Conservation (phyloP, 768 basidiomycete genomes). For the Pleurotus cornucopiae region DNA sequence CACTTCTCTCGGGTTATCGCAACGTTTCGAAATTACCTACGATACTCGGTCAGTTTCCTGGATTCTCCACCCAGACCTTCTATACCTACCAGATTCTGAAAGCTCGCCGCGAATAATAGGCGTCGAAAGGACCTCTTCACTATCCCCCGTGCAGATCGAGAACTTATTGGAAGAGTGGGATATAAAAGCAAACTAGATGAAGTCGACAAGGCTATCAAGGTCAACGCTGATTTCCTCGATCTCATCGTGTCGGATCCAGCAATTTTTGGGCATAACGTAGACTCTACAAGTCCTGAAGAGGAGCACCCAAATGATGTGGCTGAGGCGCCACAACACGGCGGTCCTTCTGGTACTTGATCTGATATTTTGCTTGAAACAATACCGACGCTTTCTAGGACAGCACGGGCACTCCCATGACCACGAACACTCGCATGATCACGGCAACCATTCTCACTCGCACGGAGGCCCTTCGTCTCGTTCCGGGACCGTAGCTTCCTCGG, state of each 20-base stretch:
- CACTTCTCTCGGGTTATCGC: conserved; percentile 75
- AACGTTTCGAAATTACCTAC: conserved; percentile 72
- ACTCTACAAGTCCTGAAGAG: conserved; percentile 18
- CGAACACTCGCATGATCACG: conserved; percentile 31
- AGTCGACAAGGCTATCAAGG: conserved; percentile 77
- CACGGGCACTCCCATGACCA: conserved; percentile 26
- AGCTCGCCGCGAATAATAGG: conserved; percentile 53
- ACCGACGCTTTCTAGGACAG: conserved; percentile 17
- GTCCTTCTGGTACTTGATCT: background rate
- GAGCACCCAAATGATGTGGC: conserved; percentile 24
- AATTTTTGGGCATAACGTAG: conserved; percentile 60
- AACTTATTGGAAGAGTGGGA: conserved; percentile 60
- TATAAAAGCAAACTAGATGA: conserved; percentile 76
- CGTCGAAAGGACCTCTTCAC: conserved; percentile 76
- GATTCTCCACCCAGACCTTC: conserved; percentile 6
- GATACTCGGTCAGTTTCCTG: conserved; percentile 55
- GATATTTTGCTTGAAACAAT: background rate
- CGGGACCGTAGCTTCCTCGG: conserved; percentile 42
- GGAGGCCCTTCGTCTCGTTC: conserved; percentile 12
- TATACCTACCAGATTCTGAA: conserved; percentile 4
- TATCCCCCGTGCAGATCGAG: conserved; percentile 66
- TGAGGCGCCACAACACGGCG: conserved; percentile 7
- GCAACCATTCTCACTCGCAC: conserved; percentile 14
- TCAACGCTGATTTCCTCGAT: conserved; percentile 74
- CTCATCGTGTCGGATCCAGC: conserved; percentile 75